Conservation (phyloP, 2,329 filamentous ascomycete species). For the Ceratocystis destructans region DNA sequence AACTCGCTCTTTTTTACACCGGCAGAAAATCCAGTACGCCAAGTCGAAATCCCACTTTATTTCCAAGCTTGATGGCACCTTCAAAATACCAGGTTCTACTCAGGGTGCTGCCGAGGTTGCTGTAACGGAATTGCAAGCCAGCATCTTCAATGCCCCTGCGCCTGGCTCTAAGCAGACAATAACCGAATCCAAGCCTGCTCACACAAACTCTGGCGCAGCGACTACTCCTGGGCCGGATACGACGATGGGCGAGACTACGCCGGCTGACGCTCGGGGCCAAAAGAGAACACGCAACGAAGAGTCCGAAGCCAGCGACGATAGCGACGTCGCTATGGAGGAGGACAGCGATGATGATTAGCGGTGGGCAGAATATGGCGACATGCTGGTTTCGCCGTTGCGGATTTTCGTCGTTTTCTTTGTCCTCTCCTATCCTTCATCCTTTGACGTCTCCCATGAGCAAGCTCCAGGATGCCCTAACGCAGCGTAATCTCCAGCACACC, state of each 20-base stretch:
- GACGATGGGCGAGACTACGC: conserved; percentile 37
- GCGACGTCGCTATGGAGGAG: conserved; percentile 55
- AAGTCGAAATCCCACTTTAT: conserved; percentile 81
- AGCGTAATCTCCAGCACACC: neutral
- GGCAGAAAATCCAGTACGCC: conserved; percentile 80
- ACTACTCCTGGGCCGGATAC: conserved; percentile 28
- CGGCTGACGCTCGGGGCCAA: conserved; percentile 44
- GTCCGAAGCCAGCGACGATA: conserved; percentile 55
- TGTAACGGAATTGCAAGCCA: conserved; percentile 62
- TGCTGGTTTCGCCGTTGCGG: neutral
- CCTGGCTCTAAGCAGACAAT: conserved; percentile 34
- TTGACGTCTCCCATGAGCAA: neutral
- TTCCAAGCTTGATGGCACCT: conserved; percentile 83
- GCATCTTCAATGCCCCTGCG: conserved; percentile 59
- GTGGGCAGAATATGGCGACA: neutral
- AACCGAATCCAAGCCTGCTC: conserved; percentile 25
- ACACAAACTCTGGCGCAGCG: conserved; percentile 33
- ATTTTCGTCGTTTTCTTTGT: neutral
- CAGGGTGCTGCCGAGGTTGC: conserved; percentile 42
- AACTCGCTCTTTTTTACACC: neutral
- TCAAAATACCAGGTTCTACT: conserved; percentile 49
- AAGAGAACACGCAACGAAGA: conserved; percentile 61
- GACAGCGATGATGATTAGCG: conserved; percentile 59
- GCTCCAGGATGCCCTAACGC: neutral
- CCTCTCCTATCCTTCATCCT: neutral